Base-by-base conservation (phyloP, 495 filamentous ascomycete genomes). In the Penicillium robsamsonii region DNA sequence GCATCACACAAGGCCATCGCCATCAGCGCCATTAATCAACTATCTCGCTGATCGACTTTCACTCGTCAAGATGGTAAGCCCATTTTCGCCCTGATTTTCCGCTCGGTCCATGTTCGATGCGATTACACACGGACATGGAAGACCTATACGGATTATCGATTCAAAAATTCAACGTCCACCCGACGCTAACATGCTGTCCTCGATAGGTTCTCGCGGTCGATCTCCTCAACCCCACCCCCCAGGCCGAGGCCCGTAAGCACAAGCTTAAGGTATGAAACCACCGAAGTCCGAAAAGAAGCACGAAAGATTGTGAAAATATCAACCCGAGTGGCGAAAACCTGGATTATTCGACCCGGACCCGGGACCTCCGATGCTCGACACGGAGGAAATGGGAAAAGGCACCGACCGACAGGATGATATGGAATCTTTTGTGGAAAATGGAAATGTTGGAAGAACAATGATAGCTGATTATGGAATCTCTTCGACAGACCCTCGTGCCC, bases 141-240 rank as follows among this genome's bases (percentile, higher is more conserved):
- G 37, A 31, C 35, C 25, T 18, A 52, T 27, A 18, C 35, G 35
- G 27, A 30, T 41, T n/a, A 31, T 52, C 24, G n/a, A 41, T 37
- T 17, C 6, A 17, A 29, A 43, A 31, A 2, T 46, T 31, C 27
- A 47, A 33, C 45, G 45, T 31, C 25, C 55, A 46, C 25, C 42
- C 42, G 17, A 25, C 31, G 47, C 65, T 66, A 69, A 70, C 60
- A 43, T 50, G 52, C n/a, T 56, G 46, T 59, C 47, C 35, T 37
- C 41, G n/a, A 56, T 73, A 98, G 94, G 92, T 96, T 92, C 92
- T 98, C 86, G 93, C 94, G 78, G 88, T 97, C 84, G 94, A 98
- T 87, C 92, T 98, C 66, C 89, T 98, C 78, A 97, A 98, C 87
- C 94, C 94, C 68, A 87, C 85, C 70, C 91, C 94, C 73, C 89